A percentile compares a stretch with the other conserved stretches of the same genome.
phyloP scores from a whole-genome alignment of 495 filamentous ascomycete species.

The Durotheca rogersii region DNA sequence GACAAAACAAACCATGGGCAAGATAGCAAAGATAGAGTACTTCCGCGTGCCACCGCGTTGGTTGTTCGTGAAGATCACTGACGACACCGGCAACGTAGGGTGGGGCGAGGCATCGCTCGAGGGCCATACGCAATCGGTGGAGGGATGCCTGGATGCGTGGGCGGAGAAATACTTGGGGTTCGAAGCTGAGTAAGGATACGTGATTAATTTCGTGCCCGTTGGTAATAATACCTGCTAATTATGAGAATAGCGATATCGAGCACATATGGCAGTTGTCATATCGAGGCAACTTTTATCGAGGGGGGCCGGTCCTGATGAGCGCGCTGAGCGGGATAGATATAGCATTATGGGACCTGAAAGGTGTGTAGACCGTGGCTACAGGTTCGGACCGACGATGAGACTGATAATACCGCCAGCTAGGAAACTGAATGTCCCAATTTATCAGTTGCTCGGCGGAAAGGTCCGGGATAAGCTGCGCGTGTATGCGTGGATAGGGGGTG shows the following conservation, averaged over 20 bases:
- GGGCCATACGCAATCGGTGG: constrained; percentile 72
- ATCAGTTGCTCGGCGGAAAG: constrained; percentile 74
- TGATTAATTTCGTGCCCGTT: not conserved
- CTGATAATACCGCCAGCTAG: constrained; percentile 33
- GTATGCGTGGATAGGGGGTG: constrained; percentile 86
- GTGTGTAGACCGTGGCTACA: constrained; percentile 2
- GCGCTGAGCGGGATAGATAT: constrained; percentile 79
- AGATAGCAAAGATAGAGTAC: constrained; percentile 70
- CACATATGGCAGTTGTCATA: constrained; percentile 75
- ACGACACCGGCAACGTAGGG: constrained; percentile 62
- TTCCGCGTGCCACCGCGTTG: constrained; percentile 73
- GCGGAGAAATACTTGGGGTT: constrained; percentile 62
- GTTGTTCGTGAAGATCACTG: constrained; percentile 77
- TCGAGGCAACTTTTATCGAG: constrained; percentile 73
- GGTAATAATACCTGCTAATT: not conserved
- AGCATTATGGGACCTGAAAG: constrained; percentile 79
- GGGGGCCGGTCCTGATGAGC: constrained; percentile 83
- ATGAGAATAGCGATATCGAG: constrained; percentile 68
- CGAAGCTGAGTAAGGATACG: constrained; percentile 65
- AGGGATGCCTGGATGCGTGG: constrained; percentile 71
- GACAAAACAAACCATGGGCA: constrained; percentile 52
- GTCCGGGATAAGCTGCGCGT: constrained; percentile 72
- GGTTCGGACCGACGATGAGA: not conserved
- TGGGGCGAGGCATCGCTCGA: constrained; percentile 81
- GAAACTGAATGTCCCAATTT: constrained; percentile 67